Conservation (phyloP, 1,139 yeast genomes). For the Geotrichum candidum region DNA sequence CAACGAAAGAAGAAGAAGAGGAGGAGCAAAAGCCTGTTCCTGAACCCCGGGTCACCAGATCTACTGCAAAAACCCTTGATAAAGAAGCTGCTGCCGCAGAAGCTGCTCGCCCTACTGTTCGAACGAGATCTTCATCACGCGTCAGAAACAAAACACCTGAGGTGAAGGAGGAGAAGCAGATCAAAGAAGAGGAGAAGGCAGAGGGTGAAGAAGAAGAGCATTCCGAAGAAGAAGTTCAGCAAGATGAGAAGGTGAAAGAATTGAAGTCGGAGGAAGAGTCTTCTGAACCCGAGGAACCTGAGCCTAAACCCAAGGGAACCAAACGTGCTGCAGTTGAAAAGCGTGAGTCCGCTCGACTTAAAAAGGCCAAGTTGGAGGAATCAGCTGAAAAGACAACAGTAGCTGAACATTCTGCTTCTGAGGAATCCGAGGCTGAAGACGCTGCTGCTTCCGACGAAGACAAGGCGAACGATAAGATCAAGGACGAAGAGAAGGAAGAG, state of each 20-base stretch:
- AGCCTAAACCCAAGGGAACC: not conserved
- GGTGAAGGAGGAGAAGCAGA: conserved; percentile 1
- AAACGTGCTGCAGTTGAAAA: conserved; percentile 3
- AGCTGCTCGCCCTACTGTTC: not conserved
- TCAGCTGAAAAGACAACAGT: not conserved
- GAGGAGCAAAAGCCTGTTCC: not conserved
- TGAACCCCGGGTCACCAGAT: not conserved
- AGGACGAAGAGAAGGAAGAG: not conserved
- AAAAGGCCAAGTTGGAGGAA: conserved; percentile 9
- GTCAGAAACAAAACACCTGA: conserved; percentile 7
- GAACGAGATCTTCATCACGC: conserved; percentile 9
- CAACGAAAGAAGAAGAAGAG: conserved; percentile 2
- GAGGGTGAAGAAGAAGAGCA: conserved; percentile 1
- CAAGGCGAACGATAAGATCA: not conserved
- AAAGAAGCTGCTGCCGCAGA: not conserved
- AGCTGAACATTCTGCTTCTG: not conserved
- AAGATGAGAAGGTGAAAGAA: conserved; percentile 4
- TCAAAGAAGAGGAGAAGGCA: not conserved
- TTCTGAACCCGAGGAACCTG: not conserved
- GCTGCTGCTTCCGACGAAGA: not conserved
- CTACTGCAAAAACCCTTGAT: conserved; percentile 1
- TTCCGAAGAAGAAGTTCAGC: conserved; percentile 2
- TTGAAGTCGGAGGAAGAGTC: not conserved
- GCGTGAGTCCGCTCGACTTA: conserved; percentile 12
- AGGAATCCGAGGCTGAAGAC: not conserved